Evolutionary conservation across 495 filamentous ascomycete species (phyloP), one percentile per base, ranked within the genome.

Genomic region (Xylaria castorea): DNA sequence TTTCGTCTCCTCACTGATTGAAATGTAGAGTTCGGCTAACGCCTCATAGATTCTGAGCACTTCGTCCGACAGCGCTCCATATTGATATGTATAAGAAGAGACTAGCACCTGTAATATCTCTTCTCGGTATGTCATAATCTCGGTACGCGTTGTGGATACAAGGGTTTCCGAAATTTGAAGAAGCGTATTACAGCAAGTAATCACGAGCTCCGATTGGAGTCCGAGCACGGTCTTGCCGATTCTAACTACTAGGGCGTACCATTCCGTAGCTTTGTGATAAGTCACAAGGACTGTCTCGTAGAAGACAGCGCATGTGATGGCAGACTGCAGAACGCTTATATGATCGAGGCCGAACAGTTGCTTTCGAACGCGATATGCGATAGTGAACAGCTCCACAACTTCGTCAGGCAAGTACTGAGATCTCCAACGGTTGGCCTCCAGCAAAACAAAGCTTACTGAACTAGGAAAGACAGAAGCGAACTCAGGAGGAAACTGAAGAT

Each of bases 71-170:
- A 20, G 7, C 9, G 66, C 1, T 27, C 66, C 66, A 32, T 68
- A 68, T 32, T 68, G 66, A 36, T 68, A 50, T 5, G 66, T 68
- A 48, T 68, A 68, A 32, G 66, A 68, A 40, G 48, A 57, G 5
- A 68, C 16, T 5, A 68, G 34, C 12, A 68, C 66, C 2, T 27
- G 34, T n/a, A 68, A 30, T 40, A 68, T n/a, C 36, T 68, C 66
- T 57, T 68, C 66, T 14, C 66, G 46, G 11, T 68, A 68, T n/a
- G 66, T 68, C 66, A 44, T 68, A n/a, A 68, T 44, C 32, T 38
- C 34, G 11, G 48, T 68, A 9, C 66, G 66, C 50, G 25, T 57
- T n/a, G 27, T 68, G n/a, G 66, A 55, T 3, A 68, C 25, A 27
- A 68, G 20, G 4, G 48, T 68, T 50, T 68, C 50, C 2, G 66